Evolutionary conservation across 2,329 filamentous ascomycete species (phyloP).

Genomic region (Ophiocordyceps camponoti-floridani): DNA sequence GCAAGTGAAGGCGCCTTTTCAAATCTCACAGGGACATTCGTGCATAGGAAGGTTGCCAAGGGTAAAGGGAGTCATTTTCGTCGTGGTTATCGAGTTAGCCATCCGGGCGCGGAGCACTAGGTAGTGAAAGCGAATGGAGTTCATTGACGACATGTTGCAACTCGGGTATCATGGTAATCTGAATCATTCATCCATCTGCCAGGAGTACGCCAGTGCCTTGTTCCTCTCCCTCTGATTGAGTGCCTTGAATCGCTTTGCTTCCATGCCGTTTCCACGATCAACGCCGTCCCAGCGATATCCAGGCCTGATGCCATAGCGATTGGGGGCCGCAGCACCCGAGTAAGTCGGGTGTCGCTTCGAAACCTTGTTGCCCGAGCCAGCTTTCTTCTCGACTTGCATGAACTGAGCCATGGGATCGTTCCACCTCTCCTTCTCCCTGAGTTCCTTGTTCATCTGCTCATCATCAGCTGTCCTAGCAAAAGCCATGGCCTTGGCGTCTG

Average conservation of each 20-base stretch:
- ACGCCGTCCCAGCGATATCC: conserved; percentile 96
- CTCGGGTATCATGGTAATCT: conserved; percentile 4
- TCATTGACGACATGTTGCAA: conserved; percentile 7
- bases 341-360: conserved; percentile 47
- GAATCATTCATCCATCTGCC: conserved; percentile 82
- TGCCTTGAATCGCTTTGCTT: conserved; percentile 80
- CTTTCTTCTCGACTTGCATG: conserved; percentile 31
- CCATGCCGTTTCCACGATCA: conserved; percentile 83
- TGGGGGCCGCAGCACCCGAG: conserved; percentile 63
- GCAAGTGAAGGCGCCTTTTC: conserved; percentile 3
- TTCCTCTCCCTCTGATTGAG: conserved; percentile 61
- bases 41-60: background rate
- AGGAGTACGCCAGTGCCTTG: conserved; percentile 71
- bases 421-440: conserved; percentile 66
- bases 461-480: conserved; percentile 74
- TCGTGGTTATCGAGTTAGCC: too few species aligned
- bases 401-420: conserved; percentile 86
- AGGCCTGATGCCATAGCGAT: conserved; percentile 82
- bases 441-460: conserved; percentile 63
- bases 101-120: background rate
- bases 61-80: too few species aligned
- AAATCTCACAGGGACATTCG: background rate
- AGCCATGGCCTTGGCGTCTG: conserved; percentile 68
- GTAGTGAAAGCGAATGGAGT: background rate
- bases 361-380: conserved; percentile 12